These are phyloP conservation scores for Aspergillus hiratsukae DNA, from an alignment of 2,329 filamentous ascomycete genomes.

Conservation along the genomic window DNA sequence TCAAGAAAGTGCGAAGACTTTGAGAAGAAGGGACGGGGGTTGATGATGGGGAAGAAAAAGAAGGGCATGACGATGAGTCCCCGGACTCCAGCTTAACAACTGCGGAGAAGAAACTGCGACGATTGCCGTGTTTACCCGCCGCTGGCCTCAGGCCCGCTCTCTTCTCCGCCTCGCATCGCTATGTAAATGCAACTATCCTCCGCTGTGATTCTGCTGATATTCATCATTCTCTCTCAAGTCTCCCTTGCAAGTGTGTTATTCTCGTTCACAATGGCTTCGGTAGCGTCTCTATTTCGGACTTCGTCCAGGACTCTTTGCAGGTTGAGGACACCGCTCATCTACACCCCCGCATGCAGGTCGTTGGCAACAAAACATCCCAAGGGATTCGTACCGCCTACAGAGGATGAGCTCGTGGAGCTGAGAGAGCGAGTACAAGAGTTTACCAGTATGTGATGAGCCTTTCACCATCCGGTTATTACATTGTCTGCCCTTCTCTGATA, in stretches of 20 bases:
- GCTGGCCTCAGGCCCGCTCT: slow-evolving; percentile 13
- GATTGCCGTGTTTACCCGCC: slow-evolving; percentile 46
- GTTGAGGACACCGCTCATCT: slow-evolving; percentile 25
- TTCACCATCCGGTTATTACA: neutral
- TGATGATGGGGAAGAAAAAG: slow-evolving; percentile 10
- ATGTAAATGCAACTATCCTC: slow-evolving; percentile 1
- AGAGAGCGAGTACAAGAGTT: slow-evolving; percentile 86
- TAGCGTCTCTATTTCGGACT: slow-evolving; percentile 28
- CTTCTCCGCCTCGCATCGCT: slow-evolving; percentile 1
- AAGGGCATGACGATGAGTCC: slow-evolving; percentile 12
- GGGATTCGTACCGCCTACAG: slow-evolving; percentile 61
- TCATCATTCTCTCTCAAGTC: neutral
- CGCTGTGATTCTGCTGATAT: neutral
- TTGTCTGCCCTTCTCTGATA: neutral
- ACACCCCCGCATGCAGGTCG: slow-evolving; percentile 28
- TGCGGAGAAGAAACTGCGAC: slow-evolving; percentile 33
- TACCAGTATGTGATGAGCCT: slow-evolving; percentile 45
- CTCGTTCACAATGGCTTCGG: slow-evolving; percentile 28
- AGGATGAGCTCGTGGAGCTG: slow-evolving; percentile 72
- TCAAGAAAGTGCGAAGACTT: neutral
- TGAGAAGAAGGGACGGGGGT: neutral
- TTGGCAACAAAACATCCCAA: slow-evolving; percentile 67
- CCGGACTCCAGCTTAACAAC: slow-evolving; percentile 3
- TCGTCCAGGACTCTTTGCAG: slow-evolving; percentile 26
- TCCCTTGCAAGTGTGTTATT: neutral